These are phyloP conservation scores for Coemansia sp. DNA, from an alignment of 192 early-diverging fungal genomes.

Conservation along the genomic window DNA sequence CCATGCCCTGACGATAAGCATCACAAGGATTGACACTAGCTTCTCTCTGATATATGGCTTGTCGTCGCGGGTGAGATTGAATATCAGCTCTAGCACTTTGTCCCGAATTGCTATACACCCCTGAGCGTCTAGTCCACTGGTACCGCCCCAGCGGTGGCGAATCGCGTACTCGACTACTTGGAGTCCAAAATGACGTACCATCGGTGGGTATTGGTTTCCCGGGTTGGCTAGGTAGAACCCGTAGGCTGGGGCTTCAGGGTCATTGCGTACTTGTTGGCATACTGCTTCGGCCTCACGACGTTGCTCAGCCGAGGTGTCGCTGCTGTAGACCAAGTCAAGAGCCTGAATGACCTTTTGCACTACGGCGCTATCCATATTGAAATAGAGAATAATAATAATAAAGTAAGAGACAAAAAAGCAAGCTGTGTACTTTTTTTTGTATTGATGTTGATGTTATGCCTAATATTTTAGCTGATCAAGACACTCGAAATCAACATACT, in stretches of 20 bases:
- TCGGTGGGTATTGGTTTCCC: slow-evolving; percentile 10
- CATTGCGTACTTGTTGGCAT: slow-evolving; percentile 41
- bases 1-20: slow-evolving; percentile 44
- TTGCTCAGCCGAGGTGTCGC: slow-evolving; percentile 27
- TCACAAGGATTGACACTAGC: slow-evolving; percentile 35
- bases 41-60: slow-evolving; percentile 44
- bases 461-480: background rate
- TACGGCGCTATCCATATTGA: slow-evolving; percentile 24
- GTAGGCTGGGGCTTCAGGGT: slow-evolving; percentile 11
- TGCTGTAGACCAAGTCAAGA: slow-evolving; percentile 38
- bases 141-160: slow-evolving; percentile 13
- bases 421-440: background rate
- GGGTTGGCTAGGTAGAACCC: slow-evolving; percentile 26
- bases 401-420: background rate
- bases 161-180: slow-evolving; percentile 45
- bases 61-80: background rate
- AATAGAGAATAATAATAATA: background rate
- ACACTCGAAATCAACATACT: background rate
- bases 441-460: background rate
- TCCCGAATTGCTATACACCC: slow-evolving; percentile 16
- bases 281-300: slow-evolving; percentile 37
- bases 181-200: slow-evolving; percentile 45
- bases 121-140: background rate
- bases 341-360: slow-evolving; percentile 31
- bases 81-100: slow-evolving; percentile 23